Evolutionary conservation across 2,329 filamentous ascomycete genomes (phyloP).

Genomic region (Byssothecium circinans): DNA sequence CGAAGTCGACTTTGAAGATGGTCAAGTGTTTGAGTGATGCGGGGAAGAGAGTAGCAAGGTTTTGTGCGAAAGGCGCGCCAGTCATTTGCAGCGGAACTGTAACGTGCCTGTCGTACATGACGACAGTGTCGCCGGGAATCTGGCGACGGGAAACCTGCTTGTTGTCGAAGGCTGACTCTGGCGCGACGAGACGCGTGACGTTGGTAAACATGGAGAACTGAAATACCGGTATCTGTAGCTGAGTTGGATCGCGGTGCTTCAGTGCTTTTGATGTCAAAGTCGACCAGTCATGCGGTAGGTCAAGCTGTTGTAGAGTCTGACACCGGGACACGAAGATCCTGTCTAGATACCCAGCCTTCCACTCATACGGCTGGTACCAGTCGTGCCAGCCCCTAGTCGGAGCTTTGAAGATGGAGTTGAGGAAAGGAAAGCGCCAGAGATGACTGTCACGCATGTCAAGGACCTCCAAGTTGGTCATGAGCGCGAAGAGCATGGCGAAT

Average conservation of each 20-base stretch:
- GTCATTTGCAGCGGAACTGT: neutral
- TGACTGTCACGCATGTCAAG: neutral
- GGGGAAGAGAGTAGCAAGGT: neutral
- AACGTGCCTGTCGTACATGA: too few relatives aligned
- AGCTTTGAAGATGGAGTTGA: neutral
- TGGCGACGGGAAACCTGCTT: neutral
- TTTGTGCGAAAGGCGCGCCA: neutral
- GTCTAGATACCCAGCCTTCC: neutral
- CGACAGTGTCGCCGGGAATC: neutral
- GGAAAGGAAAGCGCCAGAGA: neutral
- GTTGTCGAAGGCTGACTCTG: neutral
- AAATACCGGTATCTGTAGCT: neutral
- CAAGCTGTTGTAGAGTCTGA: neutral
- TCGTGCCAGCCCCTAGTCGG: neutral
- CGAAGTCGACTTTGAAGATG: neutral
- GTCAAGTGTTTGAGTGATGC: neutral
- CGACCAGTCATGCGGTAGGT: neutral
- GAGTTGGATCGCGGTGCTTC: neutral
- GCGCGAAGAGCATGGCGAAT: neutral
- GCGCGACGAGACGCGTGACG: neutral
- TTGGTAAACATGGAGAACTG: neutral
- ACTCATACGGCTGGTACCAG: neutral
- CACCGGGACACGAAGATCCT: neutral
- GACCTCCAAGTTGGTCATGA: neutral
- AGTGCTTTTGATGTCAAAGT: neutral